Evolutionary conservation across 768 basidiomycete species (phyloP).

Genomic region (Tricholoma bakamatsutake): DNA sequence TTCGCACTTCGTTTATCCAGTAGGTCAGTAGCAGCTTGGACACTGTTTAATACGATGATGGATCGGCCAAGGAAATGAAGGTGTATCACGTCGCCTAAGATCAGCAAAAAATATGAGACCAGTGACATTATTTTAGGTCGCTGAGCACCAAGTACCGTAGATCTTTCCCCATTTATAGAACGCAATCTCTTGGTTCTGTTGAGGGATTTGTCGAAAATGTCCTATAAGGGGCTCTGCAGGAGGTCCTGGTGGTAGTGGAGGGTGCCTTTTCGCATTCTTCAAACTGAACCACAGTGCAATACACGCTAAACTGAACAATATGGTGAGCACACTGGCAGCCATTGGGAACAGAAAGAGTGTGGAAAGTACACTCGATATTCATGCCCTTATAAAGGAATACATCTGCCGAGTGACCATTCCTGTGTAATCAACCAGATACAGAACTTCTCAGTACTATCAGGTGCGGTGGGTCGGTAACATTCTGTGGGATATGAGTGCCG

Average conservation of each 20-base stretch:
- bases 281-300: not conserved
- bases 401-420: no score
- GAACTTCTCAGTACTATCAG: no score
- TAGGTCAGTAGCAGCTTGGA: slow-evolving; percentile 10
- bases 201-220: slow-evolving; percentile 9
- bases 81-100: slow-evolving; percentile 11
- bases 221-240: slow-evolving; percentile 13
- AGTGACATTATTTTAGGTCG: not conserved
- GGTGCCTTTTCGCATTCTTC: not conserved
- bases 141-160: slow-evolving; percentile 5
- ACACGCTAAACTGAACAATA: not conserved
- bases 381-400: no score
- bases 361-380: no score
- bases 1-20: slow-evolving; percentile 11
- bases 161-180: slow-evolving; percentile 13
- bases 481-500: no score
- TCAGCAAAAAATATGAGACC: not conserved
- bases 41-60: slow-evolving; percentile 13
- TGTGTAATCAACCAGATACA: no score
- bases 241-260: slow-evolving; percentile 14
- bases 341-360: no score
- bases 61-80: slow-evolving; percentile 6
- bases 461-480: no score
- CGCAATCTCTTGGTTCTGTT: slow-evolving; percentile 5
- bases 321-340: not conserved